Evolutionary conservation across 2,329 filamentous ascomycete species (phyloP), one percentile per base, ranked within the genome.

Genomic region (Microascus cirrosus): DNA sequence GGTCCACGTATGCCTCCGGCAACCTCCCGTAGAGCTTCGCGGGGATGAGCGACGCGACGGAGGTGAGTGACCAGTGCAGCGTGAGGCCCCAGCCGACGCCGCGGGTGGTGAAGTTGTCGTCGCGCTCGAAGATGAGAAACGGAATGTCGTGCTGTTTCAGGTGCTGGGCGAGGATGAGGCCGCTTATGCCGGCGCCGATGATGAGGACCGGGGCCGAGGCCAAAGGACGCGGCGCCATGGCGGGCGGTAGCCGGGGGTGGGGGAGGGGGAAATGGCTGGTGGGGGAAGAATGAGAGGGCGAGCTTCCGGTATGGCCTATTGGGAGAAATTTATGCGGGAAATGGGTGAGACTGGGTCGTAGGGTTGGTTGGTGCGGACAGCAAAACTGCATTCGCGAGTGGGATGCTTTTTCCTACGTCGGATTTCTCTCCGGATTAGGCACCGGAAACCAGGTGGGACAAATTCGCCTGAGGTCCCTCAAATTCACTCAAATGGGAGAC

Each of bases 21-120:
- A 84, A 66, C 0, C 73, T 72, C 2, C 65, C 64, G 3, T 75
- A 65, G 7, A 83, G 66, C 13, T 76, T 68, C 0, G 72, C 65
- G 0, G 81, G 78, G 32, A 86, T 69, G 24, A 85, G 70, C 8
- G 71, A 65, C 52, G 77, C 72, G 48, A 86, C 70, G 1, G 73
- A 73, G 0, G 77, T 72, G 11, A 85, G 72, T 4, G 79, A 80
- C 82, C 82, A 86, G 65, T 85, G 81, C 59, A 86, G 70, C 0
- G 82, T 85, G 59, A 86, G 70, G 2, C 82, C 84, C 84, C 83
- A 86, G 61, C 83, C 82, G 3, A 74, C 70, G 22, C 70, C 78
- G 35, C 75, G 78, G 32, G 73, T 73, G 59, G 67, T 70, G 50
- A 78, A 70, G 48, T 77, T 73, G 5, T 64, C 59, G 61, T 80